phyloP scores from a whole-genome alignment of 2,329 filamentous ascomycete species.

The Colletotrichum viniferum region DNA sequence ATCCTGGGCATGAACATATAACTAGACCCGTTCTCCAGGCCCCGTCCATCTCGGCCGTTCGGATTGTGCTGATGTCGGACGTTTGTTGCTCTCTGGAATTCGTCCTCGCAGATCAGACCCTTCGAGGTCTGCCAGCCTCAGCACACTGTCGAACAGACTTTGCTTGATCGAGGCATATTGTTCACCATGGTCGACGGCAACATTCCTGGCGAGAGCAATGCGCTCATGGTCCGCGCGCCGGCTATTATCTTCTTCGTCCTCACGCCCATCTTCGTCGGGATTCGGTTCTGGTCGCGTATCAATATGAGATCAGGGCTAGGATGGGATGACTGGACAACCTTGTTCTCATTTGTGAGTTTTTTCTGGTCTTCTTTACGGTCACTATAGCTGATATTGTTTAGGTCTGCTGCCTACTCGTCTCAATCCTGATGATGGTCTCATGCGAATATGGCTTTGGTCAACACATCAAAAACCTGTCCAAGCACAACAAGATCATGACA shows the following conservation, averaged over 20 bases:
- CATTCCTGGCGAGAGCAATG: constrained; percentile 37
- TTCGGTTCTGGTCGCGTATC: constrained; percentile 45
- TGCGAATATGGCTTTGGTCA: constrained; percentile 47
- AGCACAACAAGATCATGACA: constrained; percentile 37
- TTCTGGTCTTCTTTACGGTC: rapidly evolving
- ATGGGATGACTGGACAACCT: constrained; percentile 47
- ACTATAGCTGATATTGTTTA: constrained; percentile 19
- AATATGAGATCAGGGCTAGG: constrained; percentile 39
- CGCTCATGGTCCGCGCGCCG: constrained; percentile 40
- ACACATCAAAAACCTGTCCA: constrained; percentile 39
- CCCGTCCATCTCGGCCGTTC: not conserved
- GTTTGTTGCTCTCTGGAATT: not conserved
- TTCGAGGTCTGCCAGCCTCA: not conserved
- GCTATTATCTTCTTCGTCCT: constrained; percentile 47
- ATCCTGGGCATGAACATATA: constrained; percentile 8
- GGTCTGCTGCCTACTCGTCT: constrained; percentile 39
- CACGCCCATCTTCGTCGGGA: constrained; percentile 43
- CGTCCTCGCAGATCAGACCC: not conserved
- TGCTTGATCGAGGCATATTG: not conserved
- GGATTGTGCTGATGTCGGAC: not conserved
- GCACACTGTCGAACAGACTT: not conserved
- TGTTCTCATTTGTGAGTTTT: constrained; percentile 42
- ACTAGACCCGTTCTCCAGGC: not conserved
- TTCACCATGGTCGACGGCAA: constrained; percentile 31
- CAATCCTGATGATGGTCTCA: constrained; percentile 43